Evolutionary conservation across 1,284 basidiomycete genomes (phyloP).

Genomic region (Pterula multifida): DNA sequence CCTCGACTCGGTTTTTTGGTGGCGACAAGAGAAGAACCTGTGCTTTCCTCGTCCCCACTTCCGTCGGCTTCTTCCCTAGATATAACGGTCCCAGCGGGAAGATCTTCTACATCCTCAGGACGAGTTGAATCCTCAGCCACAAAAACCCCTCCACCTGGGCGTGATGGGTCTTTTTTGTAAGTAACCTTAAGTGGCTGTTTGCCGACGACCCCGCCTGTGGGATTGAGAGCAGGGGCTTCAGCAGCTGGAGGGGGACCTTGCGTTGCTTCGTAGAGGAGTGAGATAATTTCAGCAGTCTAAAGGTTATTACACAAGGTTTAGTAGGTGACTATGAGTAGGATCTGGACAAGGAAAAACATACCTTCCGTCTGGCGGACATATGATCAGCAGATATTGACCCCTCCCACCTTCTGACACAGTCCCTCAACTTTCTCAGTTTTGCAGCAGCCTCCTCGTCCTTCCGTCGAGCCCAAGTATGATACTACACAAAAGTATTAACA

Average conservation of each 20-base stretch:
- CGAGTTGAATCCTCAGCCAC: slow-evolving; percentile 44
- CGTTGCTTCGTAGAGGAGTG: slow-evolving; percentile 84
- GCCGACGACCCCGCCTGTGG: slow-evolving; percentile 57
- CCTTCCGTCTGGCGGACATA: slow-evolving; percentile 86
- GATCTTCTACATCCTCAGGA: slow-evolving; percentile 39
- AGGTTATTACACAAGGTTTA: slow-evolving; percentile 11
- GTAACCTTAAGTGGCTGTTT: slow-evolving; percentile 46
- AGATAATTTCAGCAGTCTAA: slow-evolving; percentile 87
- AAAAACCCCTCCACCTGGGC: slow-evolving; percentile 79
- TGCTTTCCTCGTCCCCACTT: slow-evolving; percentile 26
- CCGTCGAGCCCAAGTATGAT: slow-evolving; percentile 84
- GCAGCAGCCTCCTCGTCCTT: slow-evolving; percentile 64
- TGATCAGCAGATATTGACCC: slow-evolving; percentile 69
- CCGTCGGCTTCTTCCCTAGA: slow-evolving; percentile 28
- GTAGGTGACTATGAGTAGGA: slow-evolving; percentile 9
- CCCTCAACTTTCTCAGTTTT: slow-evolving; percentile 68
- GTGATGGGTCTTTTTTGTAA: slow-evolving; percentile 62
- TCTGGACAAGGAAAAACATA: slow-evolving; percentile 23
- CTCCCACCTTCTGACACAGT: slow-evolving; percentile 80
- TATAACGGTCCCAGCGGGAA: slow-evolving; percentile 57
- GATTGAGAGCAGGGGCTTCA: slow-evolving; percentile 55
- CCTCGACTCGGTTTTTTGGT: slow-evolving; percentile 16
- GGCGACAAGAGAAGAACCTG: slow-evolving; percentile 17
- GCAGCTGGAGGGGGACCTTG: slow-evolving; percentile 44
- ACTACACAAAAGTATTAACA: slow-evolving; percentile 35